Conservation (phyloP, 2,329 filamentous ascomycete species). For the Phaeoacremonium minimum region DNA sequence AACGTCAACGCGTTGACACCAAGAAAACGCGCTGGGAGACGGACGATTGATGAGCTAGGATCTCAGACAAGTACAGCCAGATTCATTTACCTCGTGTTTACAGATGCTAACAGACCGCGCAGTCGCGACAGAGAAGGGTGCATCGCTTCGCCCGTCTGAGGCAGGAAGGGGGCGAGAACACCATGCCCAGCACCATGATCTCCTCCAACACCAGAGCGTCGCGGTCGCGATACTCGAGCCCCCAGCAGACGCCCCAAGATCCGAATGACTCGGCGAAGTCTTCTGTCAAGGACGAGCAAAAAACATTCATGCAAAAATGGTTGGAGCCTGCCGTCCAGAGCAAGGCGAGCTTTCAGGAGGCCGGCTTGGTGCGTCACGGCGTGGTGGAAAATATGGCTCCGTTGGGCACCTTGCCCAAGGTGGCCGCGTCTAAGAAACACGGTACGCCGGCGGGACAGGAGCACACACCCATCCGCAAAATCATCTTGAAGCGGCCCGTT, state of each 20-base stretch:
- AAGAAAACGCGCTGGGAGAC: constrained; percentile 16
- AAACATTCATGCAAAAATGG: constrained; percentile 52
- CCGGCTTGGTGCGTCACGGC: constrained; percentile 67
- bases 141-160: constrained; percentile 7
- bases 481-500: background rate
- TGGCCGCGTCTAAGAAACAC: constrained; percentile 54
- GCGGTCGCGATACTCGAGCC: constrained; percentile 55
- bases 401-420: constrained; percentile 68
- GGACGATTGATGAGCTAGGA: constrained; percentile 12
- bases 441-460: constrained; percentile 20
- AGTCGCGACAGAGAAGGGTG: constrained; percentile 14
- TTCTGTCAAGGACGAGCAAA: constrained; percentile 30
- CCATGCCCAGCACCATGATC: constrained; percentile 23
- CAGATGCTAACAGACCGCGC: constrained; percentile 15
- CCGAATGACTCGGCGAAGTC: constrained; percentile 23
- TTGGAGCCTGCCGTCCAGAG: constrained; percentile 54
- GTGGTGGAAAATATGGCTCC: constrained; percentile 83
- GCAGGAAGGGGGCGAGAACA: constrained; percentile 13
- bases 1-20: constrained; percentile 16
- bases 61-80: constrained; percentile 15
- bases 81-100: constrained; percentile 5
- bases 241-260: constrained; percentile 28
- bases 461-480: background rate
- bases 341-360: constrained; percentile 74
- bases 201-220: constrained; percentile 42